Conservation (phyloP, 225 moss, liverwort and hornwort species). For the Ulota crispa region DNA sequence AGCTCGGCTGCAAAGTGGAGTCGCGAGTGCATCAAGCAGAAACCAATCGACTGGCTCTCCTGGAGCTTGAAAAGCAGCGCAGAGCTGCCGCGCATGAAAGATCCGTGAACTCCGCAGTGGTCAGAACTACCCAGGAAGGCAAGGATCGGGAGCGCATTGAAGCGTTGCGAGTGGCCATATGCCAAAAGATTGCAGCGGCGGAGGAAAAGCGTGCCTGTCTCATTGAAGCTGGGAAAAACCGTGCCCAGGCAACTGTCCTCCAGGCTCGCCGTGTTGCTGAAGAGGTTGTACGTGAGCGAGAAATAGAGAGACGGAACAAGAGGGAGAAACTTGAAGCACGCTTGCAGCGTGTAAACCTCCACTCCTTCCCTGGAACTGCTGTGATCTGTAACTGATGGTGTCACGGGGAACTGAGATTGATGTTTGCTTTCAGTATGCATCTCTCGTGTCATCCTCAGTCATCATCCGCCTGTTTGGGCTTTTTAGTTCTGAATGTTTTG, state of each 20-base stretch:
- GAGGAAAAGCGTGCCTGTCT: constrained; percentile 95
- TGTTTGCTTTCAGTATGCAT: constrained; percentile 13
- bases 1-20: constrained; percentile 89
- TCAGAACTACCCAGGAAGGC: constrained; percentile 81
- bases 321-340: constrained; percentile 93
- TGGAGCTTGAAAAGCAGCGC: constrained; percentile 91
- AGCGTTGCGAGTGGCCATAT: constrained; percentile 76
- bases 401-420: constrained; percentile 6
- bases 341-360: constrained; percentile 75
- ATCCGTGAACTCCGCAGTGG: constrained; percentile 74
- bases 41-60: constrained; percentile 81
- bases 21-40: constrained; percentile 97
- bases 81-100: constrained; percentile 90
- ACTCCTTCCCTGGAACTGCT: not conserved
- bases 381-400: not conserved
- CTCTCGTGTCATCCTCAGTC: constrained; percentile 11
- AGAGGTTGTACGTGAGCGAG: constrained; percentile 88
- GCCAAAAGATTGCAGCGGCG: constrained; percentile 93
- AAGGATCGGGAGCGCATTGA: constrained; percentile 88
- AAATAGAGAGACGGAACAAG: constrained; percentile 84
- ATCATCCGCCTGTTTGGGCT: constrained; percentile 10
- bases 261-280: constrained; percentile 94
- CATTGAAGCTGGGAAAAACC: constrained; percentile 89
- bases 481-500: constrained; percentile 17
- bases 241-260: constrained; percentile 92